Percentiles rank a stretch among this genome's conserved stretches.
These are phyloP conservation scores for Kodamaea sp. DNA, from an alignment of 1,139 yeast genomes.

Conservation along the genomic window DNA sequence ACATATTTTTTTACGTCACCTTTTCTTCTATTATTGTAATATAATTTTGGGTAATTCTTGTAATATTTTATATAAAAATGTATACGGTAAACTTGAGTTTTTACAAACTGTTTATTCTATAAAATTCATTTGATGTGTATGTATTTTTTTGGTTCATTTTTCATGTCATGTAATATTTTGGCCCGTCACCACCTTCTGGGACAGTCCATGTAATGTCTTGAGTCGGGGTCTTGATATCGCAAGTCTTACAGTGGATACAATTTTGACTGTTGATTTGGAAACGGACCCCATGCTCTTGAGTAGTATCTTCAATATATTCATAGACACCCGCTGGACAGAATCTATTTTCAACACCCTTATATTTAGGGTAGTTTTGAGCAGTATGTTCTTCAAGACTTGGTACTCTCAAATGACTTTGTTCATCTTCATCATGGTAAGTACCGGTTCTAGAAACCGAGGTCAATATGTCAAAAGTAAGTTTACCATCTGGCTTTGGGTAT, in stretches of 20 bases:
- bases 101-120: no score
- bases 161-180: slow-evolving; percentile 80
- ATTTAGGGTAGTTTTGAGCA: slow-evolving; percentile 63
- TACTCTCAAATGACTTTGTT: slow-evolving; percentile 80
- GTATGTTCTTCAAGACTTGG: slow-evolving; percentile 72
- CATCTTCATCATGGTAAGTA: slow-evolving; percentile 93
- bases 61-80: no score
- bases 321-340: slow-evolving; percentile 99
- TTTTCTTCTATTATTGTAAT: not conserved
- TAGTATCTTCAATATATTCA: slow-evolving; percentile 76
- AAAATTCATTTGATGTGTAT: no score
- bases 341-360: slow-evolving; percentile 80
- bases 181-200: slow-evolving; percentile 99
- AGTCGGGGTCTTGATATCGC: slow-evolving; percentile 93
- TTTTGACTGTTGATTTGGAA: slow-evolving; percentile 94
- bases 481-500: slow-evolving; percentile 93
- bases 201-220: slow-evolving; percentile 94
- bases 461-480: slow-evolving; percentile 80
- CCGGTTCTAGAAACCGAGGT: slow-evolving; percentile 96
- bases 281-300: slow-evolving; percentile 58
- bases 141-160: no score
- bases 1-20: not conserved
- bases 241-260: slow-evolving; percentile 96
- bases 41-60: not conserved
- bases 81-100: no score